Evolutionary conservation across 1,284 basidiomycete genomes (phyloP).

Genomic region (Ceratobasidium sp.): DNA sequence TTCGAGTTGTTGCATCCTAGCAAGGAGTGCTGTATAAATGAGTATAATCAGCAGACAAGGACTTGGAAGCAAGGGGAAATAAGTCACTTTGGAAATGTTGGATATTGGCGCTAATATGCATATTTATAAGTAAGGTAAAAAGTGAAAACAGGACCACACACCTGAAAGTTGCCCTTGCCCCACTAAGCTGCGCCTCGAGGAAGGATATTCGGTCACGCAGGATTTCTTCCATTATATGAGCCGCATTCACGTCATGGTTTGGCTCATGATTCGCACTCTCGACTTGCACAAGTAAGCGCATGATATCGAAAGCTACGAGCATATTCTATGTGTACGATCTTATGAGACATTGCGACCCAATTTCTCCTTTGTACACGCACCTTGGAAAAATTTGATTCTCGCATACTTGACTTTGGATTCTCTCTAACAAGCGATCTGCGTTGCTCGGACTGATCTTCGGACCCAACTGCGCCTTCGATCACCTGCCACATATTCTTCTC

Average conservation of each 20-base stretch:
- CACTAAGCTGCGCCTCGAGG: slow-evolving; percentile 28
- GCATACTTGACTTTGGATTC: background rate
- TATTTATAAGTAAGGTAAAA: too few species aligned
- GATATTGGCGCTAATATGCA: too few species aligned
- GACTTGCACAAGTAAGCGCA: background rate
- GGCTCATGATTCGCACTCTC: background rate
- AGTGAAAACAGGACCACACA: too few species aligned
- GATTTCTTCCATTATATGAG: slow-evolving; percentile 22
- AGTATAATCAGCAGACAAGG: too few species aligned
- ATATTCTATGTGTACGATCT: slow-evolving; percentile 4
- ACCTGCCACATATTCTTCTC: slow-evolving; percentile 27
- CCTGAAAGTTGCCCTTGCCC: too few species aligned
- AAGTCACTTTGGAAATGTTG: too few species aligned
- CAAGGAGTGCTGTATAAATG: too few species aligned
- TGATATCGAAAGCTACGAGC: background rate
- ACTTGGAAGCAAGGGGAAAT: too few species aligned
- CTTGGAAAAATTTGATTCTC: background rate
- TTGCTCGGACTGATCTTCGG: slow-evolving; percentile 2
- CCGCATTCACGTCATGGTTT: slow-evolving; percentile 9
- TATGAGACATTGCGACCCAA: too few species aligned
- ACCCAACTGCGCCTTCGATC: slow-evolving; percentile 7
- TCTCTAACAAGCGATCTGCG: background rate
- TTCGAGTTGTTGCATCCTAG: too few species aligned
- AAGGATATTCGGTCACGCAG: slow-evolving; percentile 30
- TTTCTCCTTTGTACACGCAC: background rate